phyloP scores from a whole-genome alignment of 2,329 filamentous ascomycete genomes.

The Plectosphaerella cucumerina region DNA sequence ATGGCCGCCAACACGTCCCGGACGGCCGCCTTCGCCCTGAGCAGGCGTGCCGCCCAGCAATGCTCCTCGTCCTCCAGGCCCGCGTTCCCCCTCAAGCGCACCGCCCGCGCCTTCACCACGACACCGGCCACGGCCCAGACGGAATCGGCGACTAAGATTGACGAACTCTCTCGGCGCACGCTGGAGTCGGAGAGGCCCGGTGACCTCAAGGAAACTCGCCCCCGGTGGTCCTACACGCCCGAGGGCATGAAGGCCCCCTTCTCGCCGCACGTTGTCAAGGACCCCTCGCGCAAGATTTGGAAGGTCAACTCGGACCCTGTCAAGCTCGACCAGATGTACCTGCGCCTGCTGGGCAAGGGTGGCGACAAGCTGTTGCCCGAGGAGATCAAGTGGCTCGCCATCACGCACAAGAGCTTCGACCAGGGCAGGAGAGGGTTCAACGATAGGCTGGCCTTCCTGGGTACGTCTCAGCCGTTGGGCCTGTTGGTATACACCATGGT shows the following conservation, averaged over 20 bases:
- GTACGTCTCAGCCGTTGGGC: conserved; percentile 42
- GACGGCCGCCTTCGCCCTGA: conserved; percentile 11
- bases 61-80: conserved; percentile 4
- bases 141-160: conserved; percentile 3
- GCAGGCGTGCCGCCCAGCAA: conserved; percentile 11
- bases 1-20: conserved; percentile 11
- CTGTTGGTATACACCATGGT: background rate
- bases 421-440: conserved; percentile 93
- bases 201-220: conserved; percentile 21
- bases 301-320: conserved; percentile 71
- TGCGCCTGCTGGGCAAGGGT: conserved; percentile 66
- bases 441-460: conserved; percentile 83
- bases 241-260: conserved; percentile 66
- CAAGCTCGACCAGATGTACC: conserved; percentile 73
- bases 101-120: conserved; percentile 10
- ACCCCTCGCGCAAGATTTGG: conserved; percentile 52
- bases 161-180: conserved; percentile 5
- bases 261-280: conserved; percentile 54
- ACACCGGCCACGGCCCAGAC: conserved; percentile 1
- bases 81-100: conserved; percentile 6
- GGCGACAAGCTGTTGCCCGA: conserved; percentile 75
- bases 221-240: conserved; percentile 70
- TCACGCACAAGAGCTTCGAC: conserved; percentile 98
- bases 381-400: conserved; percentile 92
- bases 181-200: conserved; percentile 7